Conservation (phyloP, 192 early-diverging fungal species). For the Backusella tarrabulga region DNA sequence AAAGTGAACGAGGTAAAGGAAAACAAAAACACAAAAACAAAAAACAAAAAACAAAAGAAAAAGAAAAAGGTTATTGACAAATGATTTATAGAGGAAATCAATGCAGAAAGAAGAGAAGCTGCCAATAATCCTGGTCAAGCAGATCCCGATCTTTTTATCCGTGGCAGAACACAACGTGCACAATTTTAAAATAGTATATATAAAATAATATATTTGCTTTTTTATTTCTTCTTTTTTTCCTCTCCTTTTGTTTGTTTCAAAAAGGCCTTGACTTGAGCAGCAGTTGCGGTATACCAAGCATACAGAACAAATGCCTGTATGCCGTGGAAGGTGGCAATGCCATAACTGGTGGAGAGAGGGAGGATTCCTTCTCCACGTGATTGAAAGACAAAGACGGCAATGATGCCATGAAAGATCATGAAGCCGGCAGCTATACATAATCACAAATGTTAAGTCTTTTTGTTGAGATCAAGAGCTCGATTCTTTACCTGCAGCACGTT, state of each 20-base stretch:
- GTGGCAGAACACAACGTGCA: neutral
- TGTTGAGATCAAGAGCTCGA: no score
- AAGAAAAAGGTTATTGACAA: neutral
- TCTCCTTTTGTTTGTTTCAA: neutral
- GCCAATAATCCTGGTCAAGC: neutral
- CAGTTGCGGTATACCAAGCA: constrained; percentile 1
- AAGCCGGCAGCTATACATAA: neutral
- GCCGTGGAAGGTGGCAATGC: neutral
- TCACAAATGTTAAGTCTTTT: no score
- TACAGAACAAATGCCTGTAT: constrained; percentile 7
- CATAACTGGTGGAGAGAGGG: neutral
- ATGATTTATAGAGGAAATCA: neutral
- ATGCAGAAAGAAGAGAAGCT: neutral
- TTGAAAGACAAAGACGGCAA: neutral
- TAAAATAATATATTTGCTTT: neutral
- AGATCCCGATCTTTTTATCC: neutral
- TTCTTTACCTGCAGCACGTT: constrained; percentile 5
- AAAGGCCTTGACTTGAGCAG: constrained; percentile 9
- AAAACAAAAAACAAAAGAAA: neutral
- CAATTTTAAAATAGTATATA: neutral
- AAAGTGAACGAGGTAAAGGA: no score
- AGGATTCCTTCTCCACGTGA: neutral
- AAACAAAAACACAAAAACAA: rapidly evolving
- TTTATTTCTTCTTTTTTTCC: neutral
- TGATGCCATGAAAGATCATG: constrained; percentile 10